Base-by-base conservation (phyloP, 2,329 filamentous ascomycete species). In the Phyllosticta ampelicida region DNA sequence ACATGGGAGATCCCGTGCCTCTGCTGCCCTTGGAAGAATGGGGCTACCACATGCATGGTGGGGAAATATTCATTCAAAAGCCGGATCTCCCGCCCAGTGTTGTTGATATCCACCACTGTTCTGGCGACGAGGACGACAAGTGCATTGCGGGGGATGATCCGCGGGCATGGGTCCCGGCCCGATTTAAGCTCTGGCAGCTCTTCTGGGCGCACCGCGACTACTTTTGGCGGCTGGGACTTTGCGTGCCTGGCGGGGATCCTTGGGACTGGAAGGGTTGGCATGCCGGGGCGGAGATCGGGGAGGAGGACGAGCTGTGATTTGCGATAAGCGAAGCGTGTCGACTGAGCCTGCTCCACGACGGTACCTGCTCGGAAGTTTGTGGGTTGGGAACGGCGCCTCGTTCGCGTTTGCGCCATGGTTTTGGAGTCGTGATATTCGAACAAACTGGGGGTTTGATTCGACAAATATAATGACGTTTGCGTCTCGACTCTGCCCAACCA, bases 131-230 rank as follows among this genome's bases (percentile, higher is more conserved):
- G 53, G 94, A 97, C 67, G 73, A 75, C 1, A 68, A 73, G 0
- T 97, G 92, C 70, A 90, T 89, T 65, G 80, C 84, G 1, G 83
- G 84, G 0, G 58, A 56, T 51, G 53, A 56, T 55, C 58, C 50
- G 18, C 48, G 30, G 6, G 57, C 53, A 21, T 59, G 57, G 57
- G 71, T 79, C 16, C 78, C 73, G n/a, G 72, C 72, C 71, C 81
- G 71, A 70, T 91, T 80, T 65, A 88, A 86, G 70, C 80, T 95
- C n/a, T 96, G 92, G 90, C 84, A 96, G 73, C 75, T 96, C 8
- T 86, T 97, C 68, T 95, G 95, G 71, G 88, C 91, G 1, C 94
- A 99, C 74, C 78, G 94, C 48, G 94, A 99, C 74, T 99, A 99
- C 72, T 97, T 99, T 73, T 95, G 90, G 89, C 80, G 94, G 59